phyloP scores from a whole-genome alignment of 2,329 filamentous ascomycete species.

The Aspergillus quadricinctus region DNA sequence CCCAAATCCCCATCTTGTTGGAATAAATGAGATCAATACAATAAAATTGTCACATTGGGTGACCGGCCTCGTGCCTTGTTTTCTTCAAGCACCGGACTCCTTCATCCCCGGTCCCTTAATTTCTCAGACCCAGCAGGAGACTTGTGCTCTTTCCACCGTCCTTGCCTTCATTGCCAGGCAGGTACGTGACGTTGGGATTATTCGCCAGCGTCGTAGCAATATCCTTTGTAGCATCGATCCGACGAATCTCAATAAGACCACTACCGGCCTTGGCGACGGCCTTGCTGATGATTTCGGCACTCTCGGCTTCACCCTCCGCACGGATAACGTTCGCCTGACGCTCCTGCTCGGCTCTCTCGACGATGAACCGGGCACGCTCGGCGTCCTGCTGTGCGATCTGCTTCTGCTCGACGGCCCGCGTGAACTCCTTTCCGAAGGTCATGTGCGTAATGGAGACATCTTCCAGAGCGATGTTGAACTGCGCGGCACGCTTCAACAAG shows the following conservation, averaged over 20 bases:
- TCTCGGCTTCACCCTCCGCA: conserved; percentile 96
- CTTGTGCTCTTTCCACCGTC: conserved; percentile 60
- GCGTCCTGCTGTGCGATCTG: conserved; percentile 99
- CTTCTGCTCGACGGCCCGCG: conserved; percentile 98
- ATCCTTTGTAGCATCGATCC: conserved; percentile 94
- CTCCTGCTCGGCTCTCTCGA: conserved; percentile 98
- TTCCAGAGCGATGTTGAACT: conserved; percentile 99
- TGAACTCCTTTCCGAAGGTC: conserved; percentile 99
- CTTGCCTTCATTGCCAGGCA: conserved; percentile 66
- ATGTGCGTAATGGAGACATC: conserved; percentile 99
- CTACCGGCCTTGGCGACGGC: conserved; percentile 91
- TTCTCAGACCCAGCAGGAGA: conserved; percentile 64
- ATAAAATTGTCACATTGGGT: conserved; percentile 17
- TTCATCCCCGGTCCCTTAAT: conserved; percentile 23
- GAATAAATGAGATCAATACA: conserved; percentile 18
- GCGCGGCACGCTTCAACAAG: conserved; percentile 83
- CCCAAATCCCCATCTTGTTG: conserved; percentile 20
- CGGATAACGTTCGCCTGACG: conserved; percentile 97
- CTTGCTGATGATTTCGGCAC: conserved; percentile 89
- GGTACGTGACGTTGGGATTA: conserved; percentile 94
- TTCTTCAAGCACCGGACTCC: not conserved
- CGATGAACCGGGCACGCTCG: conserved; percentile 94
- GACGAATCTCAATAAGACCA: conserved; percentile 89
- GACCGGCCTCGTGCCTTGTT: not conserved
- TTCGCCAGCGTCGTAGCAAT: conserved; percentile 83